A percentile compares a stretch with the other conserved stretches of the same genome.
These are phyloP conservation scores for Suhomyces yuchorum DNA, from an alignment of 1,139 yeast genomes.

Conservation along the genomic window DNA sequence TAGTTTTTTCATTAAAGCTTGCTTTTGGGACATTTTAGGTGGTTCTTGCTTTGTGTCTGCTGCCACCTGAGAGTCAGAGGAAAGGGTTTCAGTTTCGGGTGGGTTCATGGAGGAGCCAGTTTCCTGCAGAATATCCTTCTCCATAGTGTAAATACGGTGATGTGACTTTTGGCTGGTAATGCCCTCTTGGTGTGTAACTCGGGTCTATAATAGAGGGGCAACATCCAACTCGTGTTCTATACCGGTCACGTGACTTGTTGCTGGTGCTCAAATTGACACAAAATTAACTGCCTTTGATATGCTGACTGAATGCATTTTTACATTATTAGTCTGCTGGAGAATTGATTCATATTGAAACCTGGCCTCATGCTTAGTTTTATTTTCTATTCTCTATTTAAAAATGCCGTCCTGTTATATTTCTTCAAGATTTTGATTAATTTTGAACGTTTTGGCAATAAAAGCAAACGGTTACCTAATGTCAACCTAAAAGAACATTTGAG, in stretches of 20 bases:
- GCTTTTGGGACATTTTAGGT: constrained; percentile 5
- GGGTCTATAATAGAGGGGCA: background rate
- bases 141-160: background rate
- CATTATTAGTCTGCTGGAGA: too few species aligned
- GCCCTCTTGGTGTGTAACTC: background rate
- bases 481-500: too few species aligned
- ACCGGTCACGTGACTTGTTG: background rate
- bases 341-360: too few species aligned
- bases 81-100: background rate
- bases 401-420: too few species aligned
- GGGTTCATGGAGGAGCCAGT: background rate
- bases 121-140: background rate
- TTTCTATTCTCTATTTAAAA: too few species aligned
- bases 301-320: too few species aligned
- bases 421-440: too few species aligned
- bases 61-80: background rate
- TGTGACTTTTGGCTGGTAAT: background rate
- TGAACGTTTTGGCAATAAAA: too few species aligned
- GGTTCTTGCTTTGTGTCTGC: background rate
- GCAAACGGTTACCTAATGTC: too few species aligned
- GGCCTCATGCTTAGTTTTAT: too few species aligned
- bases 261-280: too few species aligned
- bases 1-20: constrained; percentile 20
- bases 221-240: background rate
- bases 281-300: too few species aligned